These are phyloP conservation scores for Herpetospermum pedunculosum DNA, from an alignment of 306 rosid genomes.

Conservation along the genomic window DNA sequence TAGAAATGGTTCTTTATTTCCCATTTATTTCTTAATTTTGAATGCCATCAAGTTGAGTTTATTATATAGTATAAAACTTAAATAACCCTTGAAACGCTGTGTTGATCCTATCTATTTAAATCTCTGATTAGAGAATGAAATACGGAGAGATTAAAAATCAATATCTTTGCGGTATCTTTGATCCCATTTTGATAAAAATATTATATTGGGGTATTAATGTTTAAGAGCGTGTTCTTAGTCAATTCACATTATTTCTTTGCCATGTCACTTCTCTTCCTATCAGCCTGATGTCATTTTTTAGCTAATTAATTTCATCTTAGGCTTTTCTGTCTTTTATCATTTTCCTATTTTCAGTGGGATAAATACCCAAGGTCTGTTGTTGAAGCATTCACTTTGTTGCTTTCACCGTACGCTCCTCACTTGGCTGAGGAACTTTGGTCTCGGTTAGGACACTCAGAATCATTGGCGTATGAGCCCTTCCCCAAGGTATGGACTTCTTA, in stretches of 20 bases:
- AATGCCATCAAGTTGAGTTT: neutral
- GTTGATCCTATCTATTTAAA: neutral
- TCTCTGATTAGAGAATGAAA: neutral
- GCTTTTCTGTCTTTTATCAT: neutral
- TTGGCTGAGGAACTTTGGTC: conserved; percentile 94
- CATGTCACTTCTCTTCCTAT: neutral
- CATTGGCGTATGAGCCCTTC: conserved; percentile 65
- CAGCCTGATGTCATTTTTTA: neutral
- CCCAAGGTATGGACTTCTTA: conserved; percentile 45
- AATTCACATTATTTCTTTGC: neutral
- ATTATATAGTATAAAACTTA: neutral
- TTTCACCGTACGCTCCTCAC: conserved; percentile 93
- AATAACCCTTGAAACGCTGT: neutral
- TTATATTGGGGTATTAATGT: neutral
- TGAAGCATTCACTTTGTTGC: conserved; percentile 76
- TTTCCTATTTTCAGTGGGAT: conserved; percentile 63
- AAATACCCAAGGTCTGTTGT: conserved; percentile 58
- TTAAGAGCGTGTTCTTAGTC: neutral
- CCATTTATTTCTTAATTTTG: neutral
- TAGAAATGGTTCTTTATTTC: neutral
- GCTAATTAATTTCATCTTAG: neutral
- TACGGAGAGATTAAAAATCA: neutral
- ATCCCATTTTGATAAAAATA: neutral
- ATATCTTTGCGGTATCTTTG: neutral
- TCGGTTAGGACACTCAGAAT: conserved; percentile 73